A percentile compares a stretch with the other conserved stretches of the same genome.
phyloP scores from a whole-genome alignment of 306 rosid species.

The Ceratonia siliqua region DNA sequence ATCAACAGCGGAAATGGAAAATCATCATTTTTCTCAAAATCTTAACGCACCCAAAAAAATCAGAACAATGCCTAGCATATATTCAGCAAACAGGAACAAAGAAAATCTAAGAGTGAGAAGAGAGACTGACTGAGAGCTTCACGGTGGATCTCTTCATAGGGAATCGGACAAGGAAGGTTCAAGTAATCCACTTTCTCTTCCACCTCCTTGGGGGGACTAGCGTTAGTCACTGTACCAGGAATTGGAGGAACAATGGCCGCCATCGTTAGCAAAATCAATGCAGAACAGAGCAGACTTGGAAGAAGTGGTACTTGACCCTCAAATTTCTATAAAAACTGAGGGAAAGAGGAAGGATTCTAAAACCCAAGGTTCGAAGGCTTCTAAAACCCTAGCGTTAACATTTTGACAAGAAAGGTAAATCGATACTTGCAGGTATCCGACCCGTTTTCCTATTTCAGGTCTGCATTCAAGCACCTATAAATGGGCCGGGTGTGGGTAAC shows the following conservation, averaged over 20 bases:
- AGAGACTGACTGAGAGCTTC: constrained; percentile 81
- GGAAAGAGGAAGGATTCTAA: not conserved
- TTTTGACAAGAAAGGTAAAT: no score
- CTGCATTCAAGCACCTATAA: no score
- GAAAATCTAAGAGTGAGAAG: not conserved
- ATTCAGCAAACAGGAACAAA: not conserved
- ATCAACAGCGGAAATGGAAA: not conserved
- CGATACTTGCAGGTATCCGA: no score
- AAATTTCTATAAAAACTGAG: not conserved
- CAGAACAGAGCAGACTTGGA: not conserved
- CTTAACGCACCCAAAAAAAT: not conserved
- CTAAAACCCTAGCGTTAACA: no score
- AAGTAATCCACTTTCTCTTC: constrained; percentile 68
- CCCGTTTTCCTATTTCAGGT: no score
- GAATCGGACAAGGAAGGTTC: constrained; percentile 89
- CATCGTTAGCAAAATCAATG: constrained; percentile 31
- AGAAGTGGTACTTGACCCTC: not conserved
- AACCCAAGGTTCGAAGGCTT: not conserved
- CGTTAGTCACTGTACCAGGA: not conserved
- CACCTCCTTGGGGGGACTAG: constrained; percentile 16
- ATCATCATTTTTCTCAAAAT: not conserved
- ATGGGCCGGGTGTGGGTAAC: no score
- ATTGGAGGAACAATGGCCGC: constrained; percentile 36
- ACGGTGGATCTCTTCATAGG: constrained; percentile 97
- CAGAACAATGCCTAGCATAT: not conserved